Evolutionary conservation across 495 filamentous ascomycete species (phyloP).

Genomic region (Tuber magnatum): DNA sequence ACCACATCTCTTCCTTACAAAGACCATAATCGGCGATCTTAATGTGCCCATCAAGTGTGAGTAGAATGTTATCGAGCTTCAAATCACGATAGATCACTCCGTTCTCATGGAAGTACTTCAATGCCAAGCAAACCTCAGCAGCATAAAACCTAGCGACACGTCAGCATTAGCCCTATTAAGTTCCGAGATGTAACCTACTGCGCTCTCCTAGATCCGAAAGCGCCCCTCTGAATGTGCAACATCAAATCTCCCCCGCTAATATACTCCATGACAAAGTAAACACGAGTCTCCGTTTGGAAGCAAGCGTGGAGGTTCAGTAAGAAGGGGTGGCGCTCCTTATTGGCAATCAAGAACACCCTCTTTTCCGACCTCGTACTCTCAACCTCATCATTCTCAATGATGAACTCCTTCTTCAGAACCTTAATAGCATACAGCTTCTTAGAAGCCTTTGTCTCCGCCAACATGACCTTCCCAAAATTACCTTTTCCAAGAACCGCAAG

Average conservation of each 20-base stretch:
- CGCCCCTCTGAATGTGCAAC: conserved; percentile 95
- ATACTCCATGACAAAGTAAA: conserved; percentile 99
- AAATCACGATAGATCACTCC: conserved; percentile 99
- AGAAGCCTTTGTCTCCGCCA: conserved; percentile 88
- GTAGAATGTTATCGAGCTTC: conserved; percentile 96
- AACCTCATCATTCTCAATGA: conserved; percentile 99
- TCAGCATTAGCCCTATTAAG: conserved; percentile 11
- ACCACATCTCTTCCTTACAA: conserved; percentile 99
- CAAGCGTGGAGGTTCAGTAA: conserved; percentile 91
- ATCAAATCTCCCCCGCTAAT: conserved; percentile 98
- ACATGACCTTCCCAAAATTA: conserved; percentile 99
- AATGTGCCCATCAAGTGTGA: conserved; percentile 95
- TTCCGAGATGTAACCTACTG: conserved; percentile 57
- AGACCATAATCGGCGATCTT: conserved; percentile 98
- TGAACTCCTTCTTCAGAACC: conserved; percentile 99
- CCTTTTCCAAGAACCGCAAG: conserved; percentile 96
- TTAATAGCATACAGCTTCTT: conserved; percentile 97
- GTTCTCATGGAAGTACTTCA: conserved; percentile 99
- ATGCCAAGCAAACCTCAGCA: conserved; percentile 88
- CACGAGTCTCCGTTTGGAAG: conserved; percentile 97
- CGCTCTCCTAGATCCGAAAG: conserved; percentile 90
- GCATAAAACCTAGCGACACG: conserved; percentile 72
- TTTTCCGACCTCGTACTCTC: conserved; percentile 98
- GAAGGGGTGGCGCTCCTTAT: conserved; percentile 97
- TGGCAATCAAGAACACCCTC: conserved; percentile 91